phyloP scores from a whole-genome alignment of 2,329 filamentous ascomycete species.

The Aspergillus uvarum region DNA sequence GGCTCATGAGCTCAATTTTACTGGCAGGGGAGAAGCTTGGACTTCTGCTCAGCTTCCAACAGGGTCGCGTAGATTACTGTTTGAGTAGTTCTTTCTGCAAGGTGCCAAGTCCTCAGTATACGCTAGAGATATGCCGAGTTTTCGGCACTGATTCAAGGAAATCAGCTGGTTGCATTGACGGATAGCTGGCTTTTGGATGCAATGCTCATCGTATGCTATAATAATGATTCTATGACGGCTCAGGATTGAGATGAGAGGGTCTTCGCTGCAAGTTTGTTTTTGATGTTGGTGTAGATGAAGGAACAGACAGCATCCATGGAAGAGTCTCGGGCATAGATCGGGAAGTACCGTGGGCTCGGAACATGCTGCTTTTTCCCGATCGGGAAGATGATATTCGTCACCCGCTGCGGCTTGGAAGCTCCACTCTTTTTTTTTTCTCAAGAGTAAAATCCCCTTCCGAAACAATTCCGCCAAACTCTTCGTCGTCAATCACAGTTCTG shows the following conservation, averaged over 20 bases:
- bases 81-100: background rate
- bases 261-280: too few species aligned
- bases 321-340: background rate
- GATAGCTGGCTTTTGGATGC: too few species aligned
- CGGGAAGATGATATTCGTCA: background rate
- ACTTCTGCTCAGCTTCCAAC: background rate
- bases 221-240: too few species aligned
- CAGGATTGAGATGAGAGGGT: too few species aligned
- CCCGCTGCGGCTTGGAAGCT: background rate
- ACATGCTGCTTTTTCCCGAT: background rate
- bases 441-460: background rate
- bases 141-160: too few species aligned
- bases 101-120: background rate
- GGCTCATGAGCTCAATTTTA: too few species aligned
- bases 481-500: background rate
- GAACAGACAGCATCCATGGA: background rate
- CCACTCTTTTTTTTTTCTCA: background rate
- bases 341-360: background rate
- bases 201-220: too few species aligned
- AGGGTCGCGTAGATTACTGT: background rate
- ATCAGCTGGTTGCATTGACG: too few species aligned
- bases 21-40: too few species aligned
- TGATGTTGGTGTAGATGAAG: too few species aligned
- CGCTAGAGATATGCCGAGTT: background rate
- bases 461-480: background rate